Conservation (phyloP, 306 rosid genomes). For the Fagus sylvatica region DNA sequence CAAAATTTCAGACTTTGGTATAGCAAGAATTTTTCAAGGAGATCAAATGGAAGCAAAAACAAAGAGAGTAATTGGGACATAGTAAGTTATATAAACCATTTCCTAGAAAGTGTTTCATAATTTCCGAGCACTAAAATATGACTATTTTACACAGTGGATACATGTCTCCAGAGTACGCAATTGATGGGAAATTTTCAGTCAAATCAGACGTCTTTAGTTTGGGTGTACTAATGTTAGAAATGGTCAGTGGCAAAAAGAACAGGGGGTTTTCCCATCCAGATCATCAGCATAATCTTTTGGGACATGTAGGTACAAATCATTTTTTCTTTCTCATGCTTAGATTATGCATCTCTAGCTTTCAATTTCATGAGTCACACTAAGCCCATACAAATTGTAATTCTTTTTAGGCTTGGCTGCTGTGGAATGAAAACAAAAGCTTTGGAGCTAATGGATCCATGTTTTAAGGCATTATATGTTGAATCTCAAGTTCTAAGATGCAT, state of each 20-base stretch:
- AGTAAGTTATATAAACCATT: slow-evolving; percentile 27
- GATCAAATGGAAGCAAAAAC: slow-evolving; percentile 51
- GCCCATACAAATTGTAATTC: too few species aligned
- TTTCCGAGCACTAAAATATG: too few species aligned
- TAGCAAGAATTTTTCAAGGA: slow-evolving; percentile 44
- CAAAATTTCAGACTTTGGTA: slow-evolving; percentile 54
- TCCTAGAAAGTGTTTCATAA: too few species aligned
- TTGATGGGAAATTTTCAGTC: slow-evolving; percentile 38
- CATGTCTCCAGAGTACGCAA: slow-evolving; percentile 50
- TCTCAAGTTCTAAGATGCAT: slow-evolving; percentile 42
- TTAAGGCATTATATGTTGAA: background rate
- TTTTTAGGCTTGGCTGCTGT: slow-evolving; percentile 33
- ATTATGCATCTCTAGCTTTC: too few species aligned
- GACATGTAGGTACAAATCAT: slow-evolving; percentile 34
- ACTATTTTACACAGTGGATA: slow-evolving; percentile 42
- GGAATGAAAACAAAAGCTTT: slow-evolving; percentile 22
- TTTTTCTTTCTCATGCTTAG: too few species aligned
- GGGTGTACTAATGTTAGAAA: slow-evolving; percentile 45
- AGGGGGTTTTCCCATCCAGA: slow-evolving; percentile 36
- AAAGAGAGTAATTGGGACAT: slow-evolving; percentile 49
- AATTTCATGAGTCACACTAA: too few species aligned
- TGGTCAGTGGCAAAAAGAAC: slow-evolving; percentile 48
- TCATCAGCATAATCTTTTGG: slow-evolving; percentile 40
- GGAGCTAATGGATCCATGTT: slow-evolving; percentile 25
- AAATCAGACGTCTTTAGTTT: slow-evolving; percentile 47